phyloP scores from a whole-genome alignment of 2,329 filamentous ascomycete genomes.

The Lachnellula occidentalis region DNA sequence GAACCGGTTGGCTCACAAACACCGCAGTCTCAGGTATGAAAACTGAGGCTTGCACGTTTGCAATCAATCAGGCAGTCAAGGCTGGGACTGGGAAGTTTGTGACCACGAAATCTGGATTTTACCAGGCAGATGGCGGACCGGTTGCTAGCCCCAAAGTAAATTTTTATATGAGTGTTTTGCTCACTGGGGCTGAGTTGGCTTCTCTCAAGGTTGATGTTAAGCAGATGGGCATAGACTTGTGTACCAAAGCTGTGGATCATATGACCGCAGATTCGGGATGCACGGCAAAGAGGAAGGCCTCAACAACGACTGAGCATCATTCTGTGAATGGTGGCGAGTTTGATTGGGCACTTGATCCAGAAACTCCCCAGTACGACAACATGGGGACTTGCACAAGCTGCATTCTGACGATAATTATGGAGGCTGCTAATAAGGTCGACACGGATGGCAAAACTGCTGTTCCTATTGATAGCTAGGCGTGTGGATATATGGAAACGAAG shows the following conservation, averaged over 20 bases:
- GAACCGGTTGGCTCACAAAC: conserved; percentile 1
- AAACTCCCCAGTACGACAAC: not conserved
- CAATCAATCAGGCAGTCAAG: not conserved
- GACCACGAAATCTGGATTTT: not conserved
- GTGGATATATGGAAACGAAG: too few relatives aligned
- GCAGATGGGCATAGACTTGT: not conserved
- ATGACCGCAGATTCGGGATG: not conserved
- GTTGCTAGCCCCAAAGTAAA: not conserved
- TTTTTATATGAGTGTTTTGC: not conserved
- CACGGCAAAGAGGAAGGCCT: not conserved
- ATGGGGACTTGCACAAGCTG: not conserved
- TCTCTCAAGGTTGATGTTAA: not conserved
- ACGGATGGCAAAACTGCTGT: not conserved
- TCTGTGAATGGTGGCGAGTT: conserved; percentile 1
- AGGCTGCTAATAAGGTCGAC: not conserved
- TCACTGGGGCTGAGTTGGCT: not conserved
- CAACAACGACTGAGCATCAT: not conserved
- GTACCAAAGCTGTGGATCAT: not conserved
- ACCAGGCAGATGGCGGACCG: not conserved
- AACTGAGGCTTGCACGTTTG: not conserved
- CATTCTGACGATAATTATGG: not conserved
- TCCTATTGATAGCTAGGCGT: not conserved
- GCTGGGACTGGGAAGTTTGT: not conserved
- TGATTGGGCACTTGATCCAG: not conserved
- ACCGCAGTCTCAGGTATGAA: not conserved